A percentile compares a stretch with the other conserved stretches of the same genome.
Evolutionary conservation across 176 grass and related monocot genomes (phyloP).

Genomic region (Oryza longistaminata): DNA sequence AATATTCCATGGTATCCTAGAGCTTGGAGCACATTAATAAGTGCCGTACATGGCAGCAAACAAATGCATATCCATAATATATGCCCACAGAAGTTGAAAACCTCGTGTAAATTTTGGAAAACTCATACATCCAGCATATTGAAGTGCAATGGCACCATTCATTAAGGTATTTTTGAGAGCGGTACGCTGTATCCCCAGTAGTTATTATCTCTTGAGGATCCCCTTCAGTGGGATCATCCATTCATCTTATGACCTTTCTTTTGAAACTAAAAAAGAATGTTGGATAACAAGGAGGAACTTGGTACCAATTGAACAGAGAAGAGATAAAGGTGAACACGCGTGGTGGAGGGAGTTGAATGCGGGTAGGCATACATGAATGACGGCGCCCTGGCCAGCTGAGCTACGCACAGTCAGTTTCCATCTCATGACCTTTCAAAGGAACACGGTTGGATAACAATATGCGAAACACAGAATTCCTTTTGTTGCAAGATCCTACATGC

Average conservation of each 20-base stretch:
- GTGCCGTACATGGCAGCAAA: not conserved
- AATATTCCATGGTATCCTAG: not conserved
- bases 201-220: not conserved
- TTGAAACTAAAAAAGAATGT: too few relatives aligned
- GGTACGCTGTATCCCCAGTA: not conserved
- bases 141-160: not conserved
- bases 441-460: not conserved
- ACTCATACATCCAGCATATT: not conserved
- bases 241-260: too few relatives aligned
- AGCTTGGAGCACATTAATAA: not conserved
- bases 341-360: too few relatives aligned
- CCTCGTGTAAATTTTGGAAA: not conserved
- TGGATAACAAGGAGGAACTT: too few relatives aligned
- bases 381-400: too few relatives aligned
- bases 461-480: not conserved
- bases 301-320: too few relatives aligned
- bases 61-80: not conserved
- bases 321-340: too few relatives aligned
- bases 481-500: not conserved
- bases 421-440: not conserved
- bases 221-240: too few relatives aligned
- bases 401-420: too few relatives aligned
- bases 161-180: not conserved
- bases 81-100: not conserved
- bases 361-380: too few relatives aligned